Base-by-base conservation (phyloP, 768 basidiomycete species). In the Hericium rajendrae region DNA sequence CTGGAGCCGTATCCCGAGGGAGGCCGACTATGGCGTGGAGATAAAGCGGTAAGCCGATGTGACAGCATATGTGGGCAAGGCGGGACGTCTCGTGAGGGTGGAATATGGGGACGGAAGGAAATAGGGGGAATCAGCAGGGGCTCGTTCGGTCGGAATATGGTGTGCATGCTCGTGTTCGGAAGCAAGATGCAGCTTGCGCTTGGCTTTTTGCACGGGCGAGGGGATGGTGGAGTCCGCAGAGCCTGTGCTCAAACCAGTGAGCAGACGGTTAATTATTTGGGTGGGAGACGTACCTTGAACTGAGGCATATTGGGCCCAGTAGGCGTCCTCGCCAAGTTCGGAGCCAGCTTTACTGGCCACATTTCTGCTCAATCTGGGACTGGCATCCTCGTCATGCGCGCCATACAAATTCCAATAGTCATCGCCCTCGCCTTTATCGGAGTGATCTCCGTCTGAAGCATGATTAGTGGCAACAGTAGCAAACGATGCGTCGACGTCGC, bases 361-460 rank as follows among this genome's bases (percentile, higher is more conserved):
- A 13, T 40, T 46, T 38, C 18, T 16, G 50, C 24, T 43, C 38
- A 11, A 67, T 68, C 51, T 59, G 59, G 55, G 70, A 61, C 52
- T 38, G 49, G 24, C 56, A 55, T 72, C 74, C 11, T 64, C 58
- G 49, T 72, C 73, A 10, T 65, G 63, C 11, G 70, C 69, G 18
- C 74, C 79, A 60, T 88, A 88, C 11, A 83, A 76, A 60, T 83
- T 75, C 88, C 87, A 90, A 65, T 88, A 89, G 8, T 77, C 72
- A 64, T 82, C 77, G 20, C 82, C 79, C 28, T 73, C 70, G 16
- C 60, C 63, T 39, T 71, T 70, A 16, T 51, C 50, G 60, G 70
- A 55, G 32, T 49, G 53, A 13, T 26, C 39, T 1, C 59, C 48
- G n/a, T 18, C 51, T 13, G 48, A 56, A 22, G 16, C 49, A 52